Conservation (phyloP, 257 asterid species). For the Solanum ahanhuiri region DNA sequence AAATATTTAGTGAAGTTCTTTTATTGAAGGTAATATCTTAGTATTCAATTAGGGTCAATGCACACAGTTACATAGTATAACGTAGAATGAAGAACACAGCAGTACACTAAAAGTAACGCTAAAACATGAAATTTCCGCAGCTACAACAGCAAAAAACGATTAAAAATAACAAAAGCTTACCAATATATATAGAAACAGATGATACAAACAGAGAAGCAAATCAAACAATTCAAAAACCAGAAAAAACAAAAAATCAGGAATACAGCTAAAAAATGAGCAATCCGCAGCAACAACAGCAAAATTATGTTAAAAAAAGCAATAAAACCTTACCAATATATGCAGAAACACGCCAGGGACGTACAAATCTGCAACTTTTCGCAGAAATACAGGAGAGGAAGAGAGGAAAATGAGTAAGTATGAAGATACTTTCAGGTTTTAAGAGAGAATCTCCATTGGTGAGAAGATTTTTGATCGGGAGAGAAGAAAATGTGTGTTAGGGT, state of each 20-base stretch:
- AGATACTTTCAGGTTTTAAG: background rate
- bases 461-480: background rate
- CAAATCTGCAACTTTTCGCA: background rate
- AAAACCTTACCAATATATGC: background rate
- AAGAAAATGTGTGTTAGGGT: background rate
- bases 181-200: no score
- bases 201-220: background rate
- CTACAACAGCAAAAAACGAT: background rate
- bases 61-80: background rate
- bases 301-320: background rate
- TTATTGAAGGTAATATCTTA: background rate
- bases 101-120: background rate
- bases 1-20: background rate
- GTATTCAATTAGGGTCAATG: background rate
- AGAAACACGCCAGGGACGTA: background rate
- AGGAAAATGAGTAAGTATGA: background rate
- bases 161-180: background rate
- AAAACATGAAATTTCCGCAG: background rate
- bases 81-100: background rate
- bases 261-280: background rate
- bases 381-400: background rate
- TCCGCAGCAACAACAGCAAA: background rate
- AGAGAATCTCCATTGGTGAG: background rate
- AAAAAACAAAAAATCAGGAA: no score
- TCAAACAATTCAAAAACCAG: background rate